Evolutionary conservation across 2,329 filamentous ascomycete species (phyloP), one percentile per base, ranked within the genome.

Genomic region (Dactylellina cionopaga): DNA sequence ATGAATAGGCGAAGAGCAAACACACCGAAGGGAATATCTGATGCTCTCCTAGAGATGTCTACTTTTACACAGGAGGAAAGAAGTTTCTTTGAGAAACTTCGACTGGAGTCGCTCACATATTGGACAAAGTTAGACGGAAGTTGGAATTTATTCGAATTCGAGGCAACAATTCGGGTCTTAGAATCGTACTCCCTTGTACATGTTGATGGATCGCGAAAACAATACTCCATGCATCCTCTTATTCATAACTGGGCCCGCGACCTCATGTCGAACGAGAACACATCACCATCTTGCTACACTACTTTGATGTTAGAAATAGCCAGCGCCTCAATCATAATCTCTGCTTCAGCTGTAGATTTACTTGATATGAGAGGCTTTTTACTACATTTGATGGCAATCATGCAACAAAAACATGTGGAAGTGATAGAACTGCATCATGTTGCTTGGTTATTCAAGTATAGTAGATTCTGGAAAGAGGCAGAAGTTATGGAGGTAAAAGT

Each of bases 401-500:
- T 43, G 22, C 7, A 43, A 43, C n/a, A 5, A 19, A 19, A 17
- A 4, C 15, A 17, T 4, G 29, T 27, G 5, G n/a, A 47, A 13
- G 43, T 13, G 43, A 24, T 47, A 27, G n/a, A 27, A 2, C n/a
- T 47, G 5, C 5, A 2, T 47, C n/a, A 11, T 11, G 4, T 72
- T 24, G 44, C 51, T 15, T 69, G 46, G 27, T 59, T 55, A 24
- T 69, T 60, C 29, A 35, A 47, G 7, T 15, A 65, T 11, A 47
- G 60, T 24, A 60, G 49, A 19, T 19, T 33, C 5, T n/a, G 24
- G 4, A 41, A 46, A 7, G 55, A 74, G 29, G 55, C 35, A 10
- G 46, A 19, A 5, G 29, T 27, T 29, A 15, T 55, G 46, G 55
- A 52, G 11, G 31, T 49, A 24, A 65, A 54, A 55, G 47, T 43